A percentile compares a stretch with the other conserved stretches of the same genome.
These are phyloP conservation scores for Hanseniaspora hatyaiensis DNA, from an alignment of 805 yeast genomes.

Conservation along the genomic window DNA sequence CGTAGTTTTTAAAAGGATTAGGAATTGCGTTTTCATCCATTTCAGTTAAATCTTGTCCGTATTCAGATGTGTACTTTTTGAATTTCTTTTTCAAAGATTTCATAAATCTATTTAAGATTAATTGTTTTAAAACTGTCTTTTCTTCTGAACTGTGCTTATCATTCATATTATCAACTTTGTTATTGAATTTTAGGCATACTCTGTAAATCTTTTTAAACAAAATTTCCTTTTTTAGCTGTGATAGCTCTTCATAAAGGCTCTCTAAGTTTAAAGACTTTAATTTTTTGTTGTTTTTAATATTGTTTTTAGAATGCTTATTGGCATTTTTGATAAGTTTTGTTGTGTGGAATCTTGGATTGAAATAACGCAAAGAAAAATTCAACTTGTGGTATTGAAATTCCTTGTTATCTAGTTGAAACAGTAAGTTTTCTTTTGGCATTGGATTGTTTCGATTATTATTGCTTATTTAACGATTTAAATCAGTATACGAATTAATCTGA, in stretches of 20 bases:
- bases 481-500: no score
- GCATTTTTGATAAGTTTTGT: constrained; percentile 20
- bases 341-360: constrained; percentile 27
- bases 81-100: constrained; percentile 13
- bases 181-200: constrained; percentile 14
- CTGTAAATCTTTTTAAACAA: constrained; percentile 24
- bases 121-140: background rate
- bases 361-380: constrained; percentile 23
- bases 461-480: no score
- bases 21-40: constrained; percentile 14
- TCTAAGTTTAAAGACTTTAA: constrained; percentile 16
- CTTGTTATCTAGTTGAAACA: constrained; percentile 28
- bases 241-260: constrained; percentile 19
- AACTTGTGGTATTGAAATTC: constrained; percentile 29
- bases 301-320: constrained; percentile 26
- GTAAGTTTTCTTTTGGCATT: constrained; percentile 29
- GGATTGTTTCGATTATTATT: no score
- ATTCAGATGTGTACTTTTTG: constrained; percentile 5
- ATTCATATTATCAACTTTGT: constrained; percentile 5
- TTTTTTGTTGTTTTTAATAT: constrained; percentile 23
- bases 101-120: constrained; percentile 5
- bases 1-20: constrained; percentile 13
- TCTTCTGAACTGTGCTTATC: background rate
- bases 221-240: constrained; percentile 22
- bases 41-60: constrained; percentile 10